These are phyloP conservation scores for Diospyros lotus DNA, from an alignment of 148 eudicot species.

Conservation along the genomic window DNA sequence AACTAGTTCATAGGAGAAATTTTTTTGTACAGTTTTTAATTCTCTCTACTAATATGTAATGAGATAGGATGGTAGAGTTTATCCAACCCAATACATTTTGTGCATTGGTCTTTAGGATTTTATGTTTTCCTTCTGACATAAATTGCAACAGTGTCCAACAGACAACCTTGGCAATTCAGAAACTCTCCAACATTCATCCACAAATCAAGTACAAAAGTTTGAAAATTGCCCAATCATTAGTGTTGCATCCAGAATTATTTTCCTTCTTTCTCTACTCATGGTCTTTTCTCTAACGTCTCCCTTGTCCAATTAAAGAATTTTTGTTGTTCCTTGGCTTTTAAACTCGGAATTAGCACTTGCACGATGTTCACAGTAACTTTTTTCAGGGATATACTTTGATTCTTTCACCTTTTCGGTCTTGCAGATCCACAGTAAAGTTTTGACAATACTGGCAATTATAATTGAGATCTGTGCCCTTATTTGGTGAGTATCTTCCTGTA, in stretches of 20 bases:
- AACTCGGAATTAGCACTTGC: not conserved
- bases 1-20: not conserved
- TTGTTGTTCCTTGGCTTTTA: not conserved
- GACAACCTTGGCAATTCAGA: not conserved
- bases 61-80: not conserved
- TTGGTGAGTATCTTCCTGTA: slow-evolving; percentile 48
- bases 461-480: slow-evolving; percentile 82
- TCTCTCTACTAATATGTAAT: no score
- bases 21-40: not conserved
- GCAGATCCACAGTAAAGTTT: slow-evolving; percentile 83
- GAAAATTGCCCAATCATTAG: not conserved
- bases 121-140: not conserved
- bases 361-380: slow-evolving; percentile 1
- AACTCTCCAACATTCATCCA: not conserved
- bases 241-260: not conserved
- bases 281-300: no score
- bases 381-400: not conserved
- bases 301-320: no score
- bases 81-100: not conserved
- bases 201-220: not conserved
- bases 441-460: slow-evolving; percentile 73
- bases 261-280: no score
- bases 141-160: not conserved
- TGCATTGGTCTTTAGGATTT: not conserved
- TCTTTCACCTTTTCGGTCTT: slow-evolving; percentile 14